Conservation (phyloP, 2,329 filamentous ascomycete genomes). For the Nemania sp. region DNA sequence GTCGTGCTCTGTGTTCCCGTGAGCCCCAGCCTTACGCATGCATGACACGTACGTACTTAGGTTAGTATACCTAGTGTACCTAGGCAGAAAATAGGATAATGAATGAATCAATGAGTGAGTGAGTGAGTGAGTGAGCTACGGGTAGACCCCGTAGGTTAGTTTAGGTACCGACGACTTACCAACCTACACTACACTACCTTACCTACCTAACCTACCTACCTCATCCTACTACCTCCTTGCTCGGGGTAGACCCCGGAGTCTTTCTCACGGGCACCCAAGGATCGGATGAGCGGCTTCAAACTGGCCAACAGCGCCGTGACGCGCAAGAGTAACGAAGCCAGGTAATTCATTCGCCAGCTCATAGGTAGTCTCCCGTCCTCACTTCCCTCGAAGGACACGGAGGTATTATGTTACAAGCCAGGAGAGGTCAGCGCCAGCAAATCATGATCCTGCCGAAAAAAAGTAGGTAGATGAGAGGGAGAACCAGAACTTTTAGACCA, state of each 20-base stretch:
- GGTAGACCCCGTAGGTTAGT: too few species aligned
- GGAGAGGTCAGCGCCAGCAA: too few species aligned
- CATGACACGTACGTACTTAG: slow-evolving; percentile 19
- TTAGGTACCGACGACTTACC: too few species aligned
- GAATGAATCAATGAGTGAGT: too few species aligned
- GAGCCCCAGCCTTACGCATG: slow-evolving; percentile 24
- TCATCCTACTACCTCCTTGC: neutral
- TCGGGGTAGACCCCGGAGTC: neutral
- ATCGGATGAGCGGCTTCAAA: slow-evolving; percentile 5
- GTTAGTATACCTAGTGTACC: too few species aligned
- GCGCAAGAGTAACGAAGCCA: neutral
- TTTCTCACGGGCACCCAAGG: neutral
- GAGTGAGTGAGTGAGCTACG: neutral
- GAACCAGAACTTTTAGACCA: neutral
- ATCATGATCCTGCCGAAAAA: neutral
- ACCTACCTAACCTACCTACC: neutral
- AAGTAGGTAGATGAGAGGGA: too few species aligned
- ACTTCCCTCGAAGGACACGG: too few species aligned
- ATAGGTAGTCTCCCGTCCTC: too few species aligned
- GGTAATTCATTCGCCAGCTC: too few species aligned
- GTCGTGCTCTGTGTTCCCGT: slow-evolving; percentile 18
- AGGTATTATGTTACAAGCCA: neutral
- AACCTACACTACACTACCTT: too few species aligned
- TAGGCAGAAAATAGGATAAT: too few species aligned
- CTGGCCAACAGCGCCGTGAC: neutral